phyloP scores from a whole-genome alignment of 495 filamentous ascomycete species.

The Aspergillus haitiensis region DNA sequence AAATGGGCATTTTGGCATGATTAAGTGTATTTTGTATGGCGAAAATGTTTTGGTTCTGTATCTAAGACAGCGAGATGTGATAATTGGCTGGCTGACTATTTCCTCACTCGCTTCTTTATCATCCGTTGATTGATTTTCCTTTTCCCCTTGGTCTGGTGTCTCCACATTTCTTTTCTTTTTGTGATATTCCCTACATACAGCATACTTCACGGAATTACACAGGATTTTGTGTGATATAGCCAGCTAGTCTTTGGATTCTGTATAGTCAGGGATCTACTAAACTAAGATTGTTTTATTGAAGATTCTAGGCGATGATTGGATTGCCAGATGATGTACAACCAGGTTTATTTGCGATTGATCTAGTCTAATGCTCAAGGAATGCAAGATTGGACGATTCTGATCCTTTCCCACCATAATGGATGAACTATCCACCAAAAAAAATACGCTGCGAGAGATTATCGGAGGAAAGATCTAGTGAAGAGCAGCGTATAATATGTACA shows the following conservation, averaged over 20 bases:
- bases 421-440: too few species aligned
- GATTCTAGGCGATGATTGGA: conserved; percentile 1
- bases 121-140: too few species aligned
- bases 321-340: conserved; percentile 4
- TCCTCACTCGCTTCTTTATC: background rate
- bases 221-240: background rate
- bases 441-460: too few species aligned
- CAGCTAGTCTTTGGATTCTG: conserved; percentile 3
- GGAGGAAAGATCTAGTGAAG: background rate
- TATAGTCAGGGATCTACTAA: background rate
- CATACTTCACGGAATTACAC: background rate
- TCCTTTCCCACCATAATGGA: background rate
- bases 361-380: background rate
- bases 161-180: conserved; percentile 6
- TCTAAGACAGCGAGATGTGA: conserved; percentile 16
- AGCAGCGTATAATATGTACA: background rate
- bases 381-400: background rate
- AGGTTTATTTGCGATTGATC: background rate
- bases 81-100: conserved; percentile 5
- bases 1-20: conserved; percentile 2
- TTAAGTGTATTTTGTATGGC: conserved; percentile 2
- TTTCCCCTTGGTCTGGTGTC: too few species aligned
- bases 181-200: conserved; percentile 8
- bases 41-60: conserved; percentile 3
- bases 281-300: background rate